phyloP scores from a whole-genome alignment of 1,284 basidiomycete species.

The Puccinia triticina region DNA sequence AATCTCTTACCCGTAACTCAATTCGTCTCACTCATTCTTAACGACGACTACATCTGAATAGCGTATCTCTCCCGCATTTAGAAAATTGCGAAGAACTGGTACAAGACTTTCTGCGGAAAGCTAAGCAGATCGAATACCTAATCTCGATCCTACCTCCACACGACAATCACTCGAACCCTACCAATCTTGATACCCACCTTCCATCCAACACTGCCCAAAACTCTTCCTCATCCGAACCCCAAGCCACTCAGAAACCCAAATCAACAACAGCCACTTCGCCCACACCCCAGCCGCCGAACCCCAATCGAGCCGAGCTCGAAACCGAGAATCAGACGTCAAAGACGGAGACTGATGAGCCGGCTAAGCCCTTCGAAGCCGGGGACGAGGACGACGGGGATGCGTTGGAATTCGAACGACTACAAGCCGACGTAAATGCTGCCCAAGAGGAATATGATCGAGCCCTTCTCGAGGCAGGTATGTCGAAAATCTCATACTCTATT shows the following conservation, averaged over 20 bases:
- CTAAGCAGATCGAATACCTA: constrained; percentile 46
- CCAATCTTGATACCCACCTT: not conserved
- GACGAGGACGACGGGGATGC: constrained; percentile 26
- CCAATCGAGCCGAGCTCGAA: constrained; percentile 8
- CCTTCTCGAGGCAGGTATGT: constrained; percentile 21
- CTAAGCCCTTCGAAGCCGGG: not conserved
- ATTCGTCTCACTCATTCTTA: not conserved
- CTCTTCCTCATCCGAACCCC: not conserved
- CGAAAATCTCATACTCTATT: not conserved
- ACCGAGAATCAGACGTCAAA: not conserved
- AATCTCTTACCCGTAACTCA: constrained; percentile 20
- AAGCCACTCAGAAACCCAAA: not conserved
- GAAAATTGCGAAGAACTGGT: constrained; percentile 49
- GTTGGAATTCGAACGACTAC: constrained; percentile 30
- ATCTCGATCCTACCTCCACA: constrained; percentile 46
- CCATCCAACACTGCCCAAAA: not conserved
- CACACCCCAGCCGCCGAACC: not conserved
- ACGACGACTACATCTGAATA: not conserved
- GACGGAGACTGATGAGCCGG: not conserved
- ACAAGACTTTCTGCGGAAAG: constrained; percentile 44
- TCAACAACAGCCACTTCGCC: not conserved
- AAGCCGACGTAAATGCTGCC: constrained; percentile 30
- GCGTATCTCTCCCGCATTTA: not conserved
- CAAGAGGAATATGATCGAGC: constrained; percentile 40
- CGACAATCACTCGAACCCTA: not conserved